Base-by-base conservation (phyloP, 352 stramenopile genomes). In the Phytophthora multivora region DNA sequence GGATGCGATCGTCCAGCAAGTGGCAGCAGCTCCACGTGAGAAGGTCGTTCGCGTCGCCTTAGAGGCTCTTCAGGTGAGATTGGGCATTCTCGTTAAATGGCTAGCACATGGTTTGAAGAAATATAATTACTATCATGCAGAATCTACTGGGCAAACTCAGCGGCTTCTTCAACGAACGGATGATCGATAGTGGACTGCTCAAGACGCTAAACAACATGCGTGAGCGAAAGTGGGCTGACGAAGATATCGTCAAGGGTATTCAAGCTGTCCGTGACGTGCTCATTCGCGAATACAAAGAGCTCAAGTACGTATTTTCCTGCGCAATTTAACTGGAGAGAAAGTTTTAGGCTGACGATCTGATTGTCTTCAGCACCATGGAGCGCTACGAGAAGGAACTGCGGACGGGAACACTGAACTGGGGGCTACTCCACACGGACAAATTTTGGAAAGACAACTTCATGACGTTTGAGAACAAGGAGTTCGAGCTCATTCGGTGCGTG, bases 361-460 rank as follows among this genome's bases (percentile, higher is more conserved):
- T 26, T 48, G 6, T 31, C 55, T 5, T 16, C 69, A 98, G 87
- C 56, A 97, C 95, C 28, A 98, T 97, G 90, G 96, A 98, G 69
- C 89, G 96, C 9, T 99, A 98, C 69, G 91, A 97, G 63, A 98
- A 97, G 69, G 95, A 99, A 72, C 77, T 99, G 8, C 89, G 95
- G 57, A 98, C 93, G 25, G 96, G 96, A 10, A 82, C 92, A 40
- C 69, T 99, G 5, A 90, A 97, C 75, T 99, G 97, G 97, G 96
- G 97, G 25, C 82, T 98, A 26, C 82, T 97, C 15, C 97, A 99
- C 78, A 99, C 95, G 35, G 96, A 99, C 72, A 98, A 98, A 53
- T 99, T 99, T 72, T 99, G 97, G 95, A 97, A 97, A 61, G 96
- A 99, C 72, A 98, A 99, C 80, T 97, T 96, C 33, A 97, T 97